Percentiles rank a stretch among this genome's conserved stretches.
phyloP scores from a whole-genome alignment of 1,284 basidiomycete species.

The Leccinum colubrinum region DNA sequence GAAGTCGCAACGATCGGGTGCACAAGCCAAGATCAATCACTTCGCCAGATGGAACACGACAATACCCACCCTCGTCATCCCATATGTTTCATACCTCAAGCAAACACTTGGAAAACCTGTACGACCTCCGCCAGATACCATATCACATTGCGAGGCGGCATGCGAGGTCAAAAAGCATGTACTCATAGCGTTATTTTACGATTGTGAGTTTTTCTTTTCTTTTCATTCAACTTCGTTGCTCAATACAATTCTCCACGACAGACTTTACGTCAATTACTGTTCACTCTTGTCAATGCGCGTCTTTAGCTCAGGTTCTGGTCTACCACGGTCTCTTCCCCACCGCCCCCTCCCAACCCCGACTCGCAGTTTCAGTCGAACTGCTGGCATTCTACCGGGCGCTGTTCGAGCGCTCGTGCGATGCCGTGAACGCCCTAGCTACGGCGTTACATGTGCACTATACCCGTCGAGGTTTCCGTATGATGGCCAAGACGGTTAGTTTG shows the following conservation, averaged over 20 bases:
- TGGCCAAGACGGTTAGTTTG: neutral
- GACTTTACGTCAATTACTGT: neutral
- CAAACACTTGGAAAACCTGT: no score
- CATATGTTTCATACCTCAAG: no score
- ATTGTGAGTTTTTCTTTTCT: no score
- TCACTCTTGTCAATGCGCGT: neutral
- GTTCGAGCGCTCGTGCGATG: conserved; percentile 5
- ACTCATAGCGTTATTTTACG: no score
- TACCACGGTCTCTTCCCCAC: conserved; percentile 5
- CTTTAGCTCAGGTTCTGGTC: neutral
- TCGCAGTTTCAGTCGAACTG: conserved; percentile 4
- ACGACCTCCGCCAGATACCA: no score
- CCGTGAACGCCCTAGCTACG: neutral
- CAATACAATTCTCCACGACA: neutral
- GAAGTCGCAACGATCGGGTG: no score
- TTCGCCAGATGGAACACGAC: no score
- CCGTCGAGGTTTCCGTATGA: neutral
- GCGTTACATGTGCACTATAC: conserved; percentile 2
- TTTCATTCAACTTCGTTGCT: no score
- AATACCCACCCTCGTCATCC: no score
- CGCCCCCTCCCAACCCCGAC: neutral
- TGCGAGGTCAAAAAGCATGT: no score
- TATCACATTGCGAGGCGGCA: no score
- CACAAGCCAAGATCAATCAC: no score
- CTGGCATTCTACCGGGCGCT: conserved; percentile 6